Percentiles rank a stretch among this genome's conserved stretches.
These are phyloP conservation scores for Carex sylvatica DNA, from an alignment of 202 grass and related monocot genomes.

Conservation along the genomic window DNA sequence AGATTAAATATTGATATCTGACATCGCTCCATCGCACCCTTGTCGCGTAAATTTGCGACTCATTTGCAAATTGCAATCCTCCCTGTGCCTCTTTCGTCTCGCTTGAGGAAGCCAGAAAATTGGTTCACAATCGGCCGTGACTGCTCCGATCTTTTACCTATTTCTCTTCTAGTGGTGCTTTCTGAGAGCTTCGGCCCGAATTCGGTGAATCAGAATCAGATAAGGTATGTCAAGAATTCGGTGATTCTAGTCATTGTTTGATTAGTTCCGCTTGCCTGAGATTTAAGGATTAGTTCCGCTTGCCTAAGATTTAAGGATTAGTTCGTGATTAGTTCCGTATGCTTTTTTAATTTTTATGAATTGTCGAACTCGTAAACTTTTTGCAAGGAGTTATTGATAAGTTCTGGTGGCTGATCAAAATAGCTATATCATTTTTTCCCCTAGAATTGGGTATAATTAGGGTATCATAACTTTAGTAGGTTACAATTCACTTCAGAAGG, in stretches of 20 bases:
- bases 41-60: constrained; percentile 12
- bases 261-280: background rate
- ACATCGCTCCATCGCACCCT: background rate
- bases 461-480: background rate
- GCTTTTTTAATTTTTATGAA: background rate
- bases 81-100: background rate
- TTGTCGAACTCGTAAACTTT: background rate
- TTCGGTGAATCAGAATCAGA: background rate
- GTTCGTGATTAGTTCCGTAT: background rate
- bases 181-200: background rate
- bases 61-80: background rate
- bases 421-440: background rate
- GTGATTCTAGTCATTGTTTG: background rate
- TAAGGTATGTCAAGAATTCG: background rate
- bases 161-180: background rate
- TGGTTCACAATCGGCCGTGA: background rate
- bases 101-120: background rate
- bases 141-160: background rate
- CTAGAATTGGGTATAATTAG: background rate
- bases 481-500: background rate
- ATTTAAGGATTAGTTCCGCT: background rate
- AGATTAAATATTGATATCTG: background rate
- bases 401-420: background rate
- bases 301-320: background rate
- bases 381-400: background rate